Evolutionary conservation across 176 grass and related monocot genomes (phyloP).

Genomic region (Musa beccarii): DNA sequence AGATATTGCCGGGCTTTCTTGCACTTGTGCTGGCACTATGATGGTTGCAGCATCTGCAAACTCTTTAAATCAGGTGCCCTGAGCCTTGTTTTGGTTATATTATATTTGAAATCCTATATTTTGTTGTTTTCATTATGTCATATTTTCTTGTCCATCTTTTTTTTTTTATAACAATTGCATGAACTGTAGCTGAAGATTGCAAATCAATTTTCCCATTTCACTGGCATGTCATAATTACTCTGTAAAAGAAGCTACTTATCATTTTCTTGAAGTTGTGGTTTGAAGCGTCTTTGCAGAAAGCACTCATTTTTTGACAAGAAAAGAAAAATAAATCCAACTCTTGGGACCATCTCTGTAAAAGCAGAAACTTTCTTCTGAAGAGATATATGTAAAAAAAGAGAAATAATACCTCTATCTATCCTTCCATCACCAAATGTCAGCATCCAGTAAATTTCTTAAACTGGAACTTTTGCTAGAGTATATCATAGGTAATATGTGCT

Average conservation of each 20-base stretch:
- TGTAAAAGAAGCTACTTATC: not conserved
- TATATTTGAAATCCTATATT: not conserved
- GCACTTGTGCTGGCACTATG: conserved; percentile 93
- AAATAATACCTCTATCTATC: too few species aligned
- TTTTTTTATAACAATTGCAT: too few species aligned
- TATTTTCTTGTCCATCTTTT: not conserved
- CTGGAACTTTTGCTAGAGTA: not conserved
- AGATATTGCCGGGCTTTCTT: conserved; percentile 74
- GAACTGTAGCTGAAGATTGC: not conserved
- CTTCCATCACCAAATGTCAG: too few species aligned
- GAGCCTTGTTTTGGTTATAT: not conserved
- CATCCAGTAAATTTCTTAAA: not conserved
- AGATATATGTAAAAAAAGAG: not conserved
- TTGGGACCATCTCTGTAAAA: not conserved
- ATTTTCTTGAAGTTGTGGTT: not conserved
- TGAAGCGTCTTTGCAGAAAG: not conserved
- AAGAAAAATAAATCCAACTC: not conserved
- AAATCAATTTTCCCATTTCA: not conserved
- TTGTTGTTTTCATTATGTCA: not conserved
- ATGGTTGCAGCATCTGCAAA: conserved; percentile 98
- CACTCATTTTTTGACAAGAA: not conserved
- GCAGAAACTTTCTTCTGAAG: not conserved
- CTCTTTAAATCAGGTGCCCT: conserved; percentile 75
- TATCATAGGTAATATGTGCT: not conserved
- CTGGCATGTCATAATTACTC: not conserved